A percentile compares a stretch with the other conserved stretches of the same genome.
Conservation (phyloP, 2,329 filamentous ascomycete species). For the Daldinia eschscholtzii region DNA sequence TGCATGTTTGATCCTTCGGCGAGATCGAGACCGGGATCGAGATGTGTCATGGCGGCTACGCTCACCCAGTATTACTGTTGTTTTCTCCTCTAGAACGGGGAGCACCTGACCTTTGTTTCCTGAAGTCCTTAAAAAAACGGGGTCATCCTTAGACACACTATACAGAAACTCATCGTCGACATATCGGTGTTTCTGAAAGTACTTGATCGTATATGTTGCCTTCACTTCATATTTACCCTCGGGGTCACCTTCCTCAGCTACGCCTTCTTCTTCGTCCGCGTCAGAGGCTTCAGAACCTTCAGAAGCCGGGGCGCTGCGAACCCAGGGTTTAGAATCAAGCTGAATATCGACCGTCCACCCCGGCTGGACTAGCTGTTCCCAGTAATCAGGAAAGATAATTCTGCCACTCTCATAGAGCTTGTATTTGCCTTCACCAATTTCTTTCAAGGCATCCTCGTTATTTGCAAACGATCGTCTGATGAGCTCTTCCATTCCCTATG, state of each 20-base stretch:
- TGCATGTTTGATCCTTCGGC: not conserved
- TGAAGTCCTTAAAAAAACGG: conserved; percentile 20
- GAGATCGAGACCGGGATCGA: not conserved
- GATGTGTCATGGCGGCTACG: not conserved
- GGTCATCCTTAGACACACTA: conserved; percentile 20
- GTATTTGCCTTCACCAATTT: conserved; percentile 31
- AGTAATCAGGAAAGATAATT: conserved; percentile 15
- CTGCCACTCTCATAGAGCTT: conserved; percentile 2
- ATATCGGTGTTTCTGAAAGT: conserved; percentile 10
- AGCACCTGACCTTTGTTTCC: not conserved
- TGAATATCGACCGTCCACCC: conserved; percentile 24
- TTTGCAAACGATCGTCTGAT: conserved; percentile 21
- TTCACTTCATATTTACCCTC: conserved; percentile 17
- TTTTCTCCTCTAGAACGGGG: conserved; percentile 35
- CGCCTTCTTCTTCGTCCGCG: conserved; percentile 5
- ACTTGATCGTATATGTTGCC: conserved; percentile 14
- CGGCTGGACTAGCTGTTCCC: conserved; percentile 23
- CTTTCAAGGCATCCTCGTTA: conserved; percentile 25
- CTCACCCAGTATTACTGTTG: conserved; percentile 6
- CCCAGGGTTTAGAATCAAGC: conserved; percentile 10
- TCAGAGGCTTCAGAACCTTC: conserved; percentile 3
- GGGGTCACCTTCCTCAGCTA: not conserved
- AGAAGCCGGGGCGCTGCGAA: not conserved
- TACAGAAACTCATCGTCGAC: conserved; percentile 14
- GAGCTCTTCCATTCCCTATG: conserved; percentile 28